Percentiles rank a stretch among this genome's conserved stretches.
Evolutionary conservation across 192 early-diverging fungal species (phyloP).

Genomic region (Coemansia sp.): DNA sequence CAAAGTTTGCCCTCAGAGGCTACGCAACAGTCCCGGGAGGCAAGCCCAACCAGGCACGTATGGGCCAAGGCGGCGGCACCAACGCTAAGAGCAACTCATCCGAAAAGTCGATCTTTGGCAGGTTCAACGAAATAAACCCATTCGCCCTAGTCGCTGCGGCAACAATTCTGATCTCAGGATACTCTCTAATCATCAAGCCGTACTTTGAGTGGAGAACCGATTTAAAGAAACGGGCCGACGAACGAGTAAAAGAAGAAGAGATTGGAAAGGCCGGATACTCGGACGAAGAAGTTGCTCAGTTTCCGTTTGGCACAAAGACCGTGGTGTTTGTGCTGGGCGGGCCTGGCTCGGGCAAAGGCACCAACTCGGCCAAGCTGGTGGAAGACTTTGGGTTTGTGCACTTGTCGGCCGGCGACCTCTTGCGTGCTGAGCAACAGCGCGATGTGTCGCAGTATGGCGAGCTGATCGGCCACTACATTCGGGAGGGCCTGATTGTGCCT

Average conservation of each 20-base stretch:
- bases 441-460: slow-evolving; percentile 82
- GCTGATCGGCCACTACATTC: slow-evolving; percentile 88
- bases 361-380: slow-evolving; percentile 86
- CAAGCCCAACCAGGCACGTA: slow-evolving; percentile 21
- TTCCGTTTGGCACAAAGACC: slow-evolving; percentile 60
- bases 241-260: slow-evolving; percentile 10
- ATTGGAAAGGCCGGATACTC: slow-evolving; percentile 12
- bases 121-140: slow-evolving; percentile 33
- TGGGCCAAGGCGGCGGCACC: slow-evolving; percentile 32
- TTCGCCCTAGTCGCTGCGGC: slow-evolving; percentile 26
- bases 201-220: slow-evolving; percentile 29
- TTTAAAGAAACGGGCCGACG: slow-evolving; percentile 8
- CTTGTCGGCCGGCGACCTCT: slow-evolving; percentile 93
- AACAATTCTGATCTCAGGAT: slow-evolving; percentile 23
- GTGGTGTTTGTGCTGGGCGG: slow-evolving; percentile 91
- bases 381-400: slow-evolving; percentile 92
- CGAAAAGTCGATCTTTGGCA: not conserved
- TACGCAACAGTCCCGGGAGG: not conserved
- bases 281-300: slow-evolving; percentile 22
- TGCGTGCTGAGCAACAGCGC: slow-evolving; percentile 88
- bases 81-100: not conserved
- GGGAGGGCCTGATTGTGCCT: slow-evolving; percentile 93
- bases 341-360: slow-evolving; percentile 92
- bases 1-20: not conserved
- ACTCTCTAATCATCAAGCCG: slow-evolving; percentile 38